A percentile compares a stretch with the other conserved stretches of the same genome.
phyloP scores from a whole-genome alignment of 2,329 filamentous ascomycete species.

The Aureobasidium melanogenum region DNA sequence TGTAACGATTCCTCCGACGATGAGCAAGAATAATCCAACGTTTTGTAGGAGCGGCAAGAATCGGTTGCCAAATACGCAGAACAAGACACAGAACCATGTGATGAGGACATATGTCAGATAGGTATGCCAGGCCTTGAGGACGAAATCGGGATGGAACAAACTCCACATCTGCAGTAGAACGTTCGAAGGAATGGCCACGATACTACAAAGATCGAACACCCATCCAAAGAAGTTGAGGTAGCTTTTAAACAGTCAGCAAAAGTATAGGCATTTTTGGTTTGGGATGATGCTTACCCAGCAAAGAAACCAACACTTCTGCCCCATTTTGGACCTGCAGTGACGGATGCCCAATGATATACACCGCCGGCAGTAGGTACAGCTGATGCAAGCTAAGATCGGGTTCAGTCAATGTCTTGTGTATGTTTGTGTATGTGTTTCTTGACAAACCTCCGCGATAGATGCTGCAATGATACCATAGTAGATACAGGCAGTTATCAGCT shows the following conservation, averaged over 20 bases:
- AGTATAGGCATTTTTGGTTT: neutral
- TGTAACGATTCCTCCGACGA: slow-evolving; percentile 28
- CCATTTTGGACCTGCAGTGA: slow-evolving; percentile 25
- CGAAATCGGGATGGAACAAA: slow-evolving; percentile 47
- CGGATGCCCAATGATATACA: slow-evolving; percentile 29
- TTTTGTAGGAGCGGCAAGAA: slow-evolving; percentile 45
- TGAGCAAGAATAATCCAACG: slow-evolving; percentile 44
- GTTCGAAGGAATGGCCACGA: slow-evolving; percentile 51
- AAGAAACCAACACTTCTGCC: slow-evolving; percentile 28
- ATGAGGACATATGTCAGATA: slow-evolving; percentile 51
- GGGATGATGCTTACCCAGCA: neutral
- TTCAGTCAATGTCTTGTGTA: neutral
- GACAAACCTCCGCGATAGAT: slow-evolving; percentile 21
- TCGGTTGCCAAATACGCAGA: slow-evolving; percentile 50
- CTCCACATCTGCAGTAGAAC: slow-evolving; percentile 54
- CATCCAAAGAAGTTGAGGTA: slow-evolving; percentile 47
- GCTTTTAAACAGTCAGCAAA: slow-evolving; percentile 18
- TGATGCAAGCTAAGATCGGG: slow-evolving; percentile 20
- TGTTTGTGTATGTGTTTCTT: neutral
- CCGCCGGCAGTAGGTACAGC: slow-evolving; percentile 26
- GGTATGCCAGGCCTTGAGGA: slow-evolving; percentile 47
- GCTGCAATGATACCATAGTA: slow-evolving; percentile 30
- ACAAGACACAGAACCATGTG: slow-evolving; percentile 44
- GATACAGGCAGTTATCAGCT: slow-evolving; percentile 26
- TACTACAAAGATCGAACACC: slow-evolving; percentile 54